Percentiles rank a stretch among this genome's conserved stretches.
phyloP scores from a whole-genome alignment of 108 stramenopile genomes.

The Conticribra weissflogii region DNA sequence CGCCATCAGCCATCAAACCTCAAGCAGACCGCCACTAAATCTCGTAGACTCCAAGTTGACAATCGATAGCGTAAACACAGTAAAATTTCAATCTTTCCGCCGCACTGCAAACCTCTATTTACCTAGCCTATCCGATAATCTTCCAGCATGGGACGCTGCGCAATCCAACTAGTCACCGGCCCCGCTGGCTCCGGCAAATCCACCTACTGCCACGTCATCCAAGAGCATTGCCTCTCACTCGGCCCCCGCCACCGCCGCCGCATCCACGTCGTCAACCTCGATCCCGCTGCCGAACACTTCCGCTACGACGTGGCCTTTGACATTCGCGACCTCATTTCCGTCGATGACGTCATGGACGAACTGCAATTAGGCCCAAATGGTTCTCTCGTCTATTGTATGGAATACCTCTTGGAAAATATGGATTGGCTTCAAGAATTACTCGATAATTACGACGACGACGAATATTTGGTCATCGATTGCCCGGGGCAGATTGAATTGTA shows the following conservation, averaged over 20 bases:
- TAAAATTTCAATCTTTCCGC: too few species aligned
- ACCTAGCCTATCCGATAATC: not conserved
- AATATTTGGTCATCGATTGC: constrained; percentile 98
- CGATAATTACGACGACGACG: constrained; percentile 92
- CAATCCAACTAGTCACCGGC: constrained; percentile 63
- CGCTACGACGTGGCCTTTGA: constrained; percentile 88
- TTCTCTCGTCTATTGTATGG: constrained; percentile 98
- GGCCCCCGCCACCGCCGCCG: constrained; percentile 62
- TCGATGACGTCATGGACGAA: constrained; percentile 98
- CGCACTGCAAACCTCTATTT: too few species aligned
- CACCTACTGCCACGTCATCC: constrained; percentile 83
- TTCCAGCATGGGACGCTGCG: constrained; percentile 37
- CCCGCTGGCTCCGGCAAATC: constrained; percentile 90
- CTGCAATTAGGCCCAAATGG: constrained; percentile 97
- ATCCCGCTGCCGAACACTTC: constrained; percentile 96
- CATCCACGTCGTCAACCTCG: constrained; percentile 93
- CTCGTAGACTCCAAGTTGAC: too few species aligned
- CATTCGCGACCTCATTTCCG: constrained; percentile 93
- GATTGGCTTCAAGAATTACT: constrained; percentile 94
- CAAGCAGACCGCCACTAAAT: too few species aligned
- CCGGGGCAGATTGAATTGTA: constrained; percentile 98
- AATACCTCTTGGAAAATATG: constrained; percentile 94
- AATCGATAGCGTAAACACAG: too few species aligned
- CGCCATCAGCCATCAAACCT: too few species aligned
- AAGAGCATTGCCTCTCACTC: constrained; percentile 72